Evolutionary conservation across 1,139 yeast genomes (phyloP).

Genomic region (Taphrina deformans): DNA sequence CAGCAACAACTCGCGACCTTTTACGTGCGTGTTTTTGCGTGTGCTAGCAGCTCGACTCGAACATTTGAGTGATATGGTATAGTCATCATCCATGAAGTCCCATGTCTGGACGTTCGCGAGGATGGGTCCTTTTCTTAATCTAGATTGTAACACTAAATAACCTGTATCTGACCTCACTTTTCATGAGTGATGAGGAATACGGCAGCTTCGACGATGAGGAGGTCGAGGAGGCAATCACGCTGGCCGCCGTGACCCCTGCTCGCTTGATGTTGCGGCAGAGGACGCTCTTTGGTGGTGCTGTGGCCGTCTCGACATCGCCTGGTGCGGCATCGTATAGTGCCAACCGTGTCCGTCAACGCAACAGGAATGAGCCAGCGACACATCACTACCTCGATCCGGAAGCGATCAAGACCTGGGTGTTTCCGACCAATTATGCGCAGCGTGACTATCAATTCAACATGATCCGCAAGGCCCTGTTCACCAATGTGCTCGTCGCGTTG

Average conservation of each 20-base stretch:
- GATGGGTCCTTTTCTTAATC: neutral
- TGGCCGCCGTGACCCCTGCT: constrained; percentile 6
- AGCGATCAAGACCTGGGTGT: constrained; percentile 54
- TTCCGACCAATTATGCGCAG: constrained; percentile 80
- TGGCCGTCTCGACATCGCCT: constrained; percentile 7
- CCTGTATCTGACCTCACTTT: neutral
- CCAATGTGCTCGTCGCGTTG: constrained; percentile 79
- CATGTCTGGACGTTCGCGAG: too few relatives aligned
- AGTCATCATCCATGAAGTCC: too few relatives aligned
- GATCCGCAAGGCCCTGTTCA: constrained; percentile 66
- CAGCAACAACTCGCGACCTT: neutral
- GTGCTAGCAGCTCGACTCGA: too few relatives aligned
- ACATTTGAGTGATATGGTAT: too few relatives aligned
- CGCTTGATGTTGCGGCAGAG: constrained; percentile 2
- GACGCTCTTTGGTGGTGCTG: constrained; percentile 1
- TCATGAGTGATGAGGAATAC: constrained; percentile 25
- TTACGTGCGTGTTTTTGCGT: neutral
- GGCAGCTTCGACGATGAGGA: constrained; percentile 26
- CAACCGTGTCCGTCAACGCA: constrained; percentile 5
- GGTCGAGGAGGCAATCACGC: neutral
- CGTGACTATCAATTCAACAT: constrained; percentile 88
- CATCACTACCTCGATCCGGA: constrained; percentile 35
- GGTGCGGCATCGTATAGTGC: constrained; percentile 23
- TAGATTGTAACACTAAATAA: neutral
- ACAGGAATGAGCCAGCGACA: constrained; percentile 29